Conservation (phyloP, 306 rosid species). For the Cicer cuneatum region DNA sequence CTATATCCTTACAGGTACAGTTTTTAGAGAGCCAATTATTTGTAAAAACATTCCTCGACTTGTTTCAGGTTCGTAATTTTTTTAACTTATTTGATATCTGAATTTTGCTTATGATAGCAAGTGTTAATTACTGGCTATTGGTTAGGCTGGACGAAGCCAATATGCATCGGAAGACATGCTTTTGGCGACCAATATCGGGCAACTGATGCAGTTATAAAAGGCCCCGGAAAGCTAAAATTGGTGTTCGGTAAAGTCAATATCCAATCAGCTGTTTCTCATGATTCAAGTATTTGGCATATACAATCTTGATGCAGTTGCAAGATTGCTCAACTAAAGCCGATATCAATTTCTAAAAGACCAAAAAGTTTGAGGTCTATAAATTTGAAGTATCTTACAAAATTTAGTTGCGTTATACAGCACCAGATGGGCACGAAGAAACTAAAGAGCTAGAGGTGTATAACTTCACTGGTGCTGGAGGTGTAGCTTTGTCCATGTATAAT, state of each 20-base stretch:
- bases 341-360: constrained; percentile 11
- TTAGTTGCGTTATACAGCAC: constrained; percentile 51
- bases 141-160: constrained; percentile 94
- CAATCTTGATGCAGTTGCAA: constrained; percentile 36
- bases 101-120: constrained; percentile 24
- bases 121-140: constrained; percentile 30
- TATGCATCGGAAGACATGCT: constrained; percentile 99
- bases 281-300: constrained; percentile 22
- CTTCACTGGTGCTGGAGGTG: constrained; percentile 89
- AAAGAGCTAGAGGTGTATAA: constrained; percentile 81
- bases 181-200: constrained; percentile 97
- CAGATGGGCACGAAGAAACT: constrained; percentile 71
- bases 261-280: constrained; percentile 34
- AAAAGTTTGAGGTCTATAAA: constrained; percentile 15
- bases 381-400: constrained; percentile 39
- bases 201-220: constrained; percentile 81
- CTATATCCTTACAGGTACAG: constrained; percentile 70
- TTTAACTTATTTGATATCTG: constrained; percentile 27
- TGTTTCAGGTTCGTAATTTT: constrained; percentile 72
- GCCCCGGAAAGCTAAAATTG: constrained; percentile 87
- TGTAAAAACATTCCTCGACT: constrained; percentile 94
- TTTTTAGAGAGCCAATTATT: constrained; percentile 94
- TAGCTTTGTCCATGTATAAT: constrained; percentile 91
- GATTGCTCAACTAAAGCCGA: constrained; percentile 11
- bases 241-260: constrained; percentile 73